Evolutionary conservation across 2,329 filamentous ascomycete genomes (phyloP).

Genomic region (Cordyceps javanica): DNA sequence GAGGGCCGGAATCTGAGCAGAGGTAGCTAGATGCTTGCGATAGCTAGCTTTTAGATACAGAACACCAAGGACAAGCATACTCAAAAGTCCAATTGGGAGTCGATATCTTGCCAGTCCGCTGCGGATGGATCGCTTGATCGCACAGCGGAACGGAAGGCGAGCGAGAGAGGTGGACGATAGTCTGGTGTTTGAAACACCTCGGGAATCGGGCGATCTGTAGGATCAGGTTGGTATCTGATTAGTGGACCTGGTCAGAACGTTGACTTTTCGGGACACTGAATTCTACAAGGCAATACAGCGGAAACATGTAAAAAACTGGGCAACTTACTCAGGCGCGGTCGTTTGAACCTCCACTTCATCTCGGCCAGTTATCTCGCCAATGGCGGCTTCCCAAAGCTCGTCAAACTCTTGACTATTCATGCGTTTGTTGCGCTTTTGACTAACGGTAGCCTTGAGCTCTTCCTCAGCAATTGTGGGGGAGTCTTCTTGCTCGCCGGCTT

Average conservation of each 20-base stretch:
- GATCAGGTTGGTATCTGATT: slow-evolving; percentile 73
- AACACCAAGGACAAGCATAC: slow-evolving; percentile 40
- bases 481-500: slow-evolving; percentile 52
- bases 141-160: slow-evolving; percentile 79
- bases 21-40: slow-evolving; percentile 56
- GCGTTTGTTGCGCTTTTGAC: slow-evolving; percentile 69
- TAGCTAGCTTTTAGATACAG: slow-evolving; percentile 62
- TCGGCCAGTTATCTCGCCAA: slow-evolving; percentile 61
- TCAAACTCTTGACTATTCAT: slow-evolving; percentile 89
- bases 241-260: slow-evolving; percentile 59
- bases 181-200: slow-evolving; percentile 52
- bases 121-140: slow-evolving; percentile 70
- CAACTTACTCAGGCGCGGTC: slow-evolving; percentile 45
- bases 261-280: slow-evolving; percentile 10
- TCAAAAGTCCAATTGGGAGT: slow-evolving; percentile 69
- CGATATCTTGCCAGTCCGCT: slow-evolving; percentile 81
- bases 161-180: slow-evolving; percentile 87
- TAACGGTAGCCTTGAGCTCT: slow-evolving; percentile 71
- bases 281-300: slow-evolving; percentile 10
- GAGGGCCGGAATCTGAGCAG: slow-evolving; percentile 70
- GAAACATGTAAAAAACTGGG: slow-evolving; percentile 18
- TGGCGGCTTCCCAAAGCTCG: slow-evolving; percentile 71
- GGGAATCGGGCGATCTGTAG: slow-evolving; percentile 66
- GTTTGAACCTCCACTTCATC: slow-evolving; percentile 51
- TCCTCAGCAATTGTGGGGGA: slow-evolving; percentile 58